A percentile compares a stretch with the other conserved stretches of the same genome.
Conservation (phyloP, 768 basidiomycete species). For the Trametopsis cervina region DNA sequence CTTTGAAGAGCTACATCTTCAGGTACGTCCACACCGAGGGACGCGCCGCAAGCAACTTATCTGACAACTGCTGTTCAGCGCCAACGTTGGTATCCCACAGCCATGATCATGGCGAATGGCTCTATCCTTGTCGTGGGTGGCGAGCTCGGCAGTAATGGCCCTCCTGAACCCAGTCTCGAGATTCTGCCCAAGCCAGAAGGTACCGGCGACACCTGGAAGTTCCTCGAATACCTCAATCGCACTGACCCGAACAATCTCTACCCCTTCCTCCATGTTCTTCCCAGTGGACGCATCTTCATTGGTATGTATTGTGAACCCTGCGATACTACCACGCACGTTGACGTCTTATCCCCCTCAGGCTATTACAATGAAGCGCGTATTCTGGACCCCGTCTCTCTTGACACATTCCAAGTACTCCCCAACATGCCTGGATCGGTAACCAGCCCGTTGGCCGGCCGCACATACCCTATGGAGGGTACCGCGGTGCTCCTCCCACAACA, state of each 20-base stretch:
- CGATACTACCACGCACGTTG: background rate
- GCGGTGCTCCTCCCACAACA: constrained; percentile 62
- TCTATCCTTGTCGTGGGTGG: constrained; percentile 71
- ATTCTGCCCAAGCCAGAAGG: constrained; percentile 61
- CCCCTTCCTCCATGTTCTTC: constrained; percentile 68
- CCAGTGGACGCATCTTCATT: constrained; percentile 62
- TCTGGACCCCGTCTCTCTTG: constrained; percentile 58
- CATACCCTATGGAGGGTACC: constrained; percentile 72
- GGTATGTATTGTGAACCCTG: constrained; percentile 36
- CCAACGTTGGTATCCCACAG: constrained; percentile 68
- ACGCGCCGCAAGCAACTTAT: no score
- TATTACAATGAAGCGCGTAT: constrained; percentile 82
- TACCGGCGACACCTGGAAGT: constrained; percentile 45
- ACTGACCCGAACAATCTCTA: constrained; percentile 81
- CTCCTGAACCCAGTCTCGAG: constrained; percentile 63
- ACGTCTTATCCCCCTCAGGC: constrained; percentile 29
- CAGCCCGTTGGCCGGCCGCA: constrained; percentile 65
- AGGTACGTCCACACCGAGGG: constrained; percentile 49
- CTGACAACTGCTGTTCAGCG: constrained; percentile 31
- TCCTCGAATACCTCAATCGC: constrained; percentile 58
- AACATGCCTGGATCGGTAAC: constrained; percentile 73
- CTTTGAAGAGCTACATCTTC: constrained; percentile 44
- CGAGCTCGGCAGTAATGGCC: constrained; percentile 62
- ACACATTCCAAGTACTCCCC: constrained; percentile 52
- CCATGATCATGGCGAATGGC: constrained; percentile 66